phyloP scores from a whole-genome alignment of 2,329 filamentous ascomycete species.

The Cladosporium phlei region DNA sequence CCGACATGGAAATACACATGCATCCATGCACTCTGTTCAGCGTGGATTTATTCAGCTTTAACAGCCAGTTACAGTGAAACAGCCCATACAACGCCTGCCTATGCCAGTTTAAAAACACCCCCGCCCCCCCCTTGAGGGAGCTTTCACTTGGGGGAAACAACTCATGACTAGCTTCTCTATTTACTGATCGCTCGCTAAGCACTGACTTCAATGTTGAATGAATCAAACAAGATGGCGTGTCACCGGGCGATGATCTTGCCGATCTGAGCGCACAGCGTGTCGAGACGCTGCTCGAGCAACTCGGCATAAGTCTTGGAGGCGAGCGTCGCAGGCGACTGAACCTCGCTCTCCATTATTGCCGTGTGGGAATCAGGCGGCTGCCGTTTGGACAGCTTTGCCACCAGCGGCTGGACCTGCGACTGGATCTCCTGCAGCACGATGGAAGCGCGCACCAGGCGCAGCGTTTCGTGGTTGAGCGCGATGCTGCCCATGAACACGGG shows the following conservation, averaged over 20 bases:
- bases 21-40: no score
- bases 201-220: no score
- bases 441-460: constrained; percentile 14
- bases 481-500: constrained; percentile 18
- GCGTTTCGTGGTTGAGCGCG: constrained; percentile 14
- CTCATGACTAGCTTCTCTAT: no score
- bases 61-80: no score
- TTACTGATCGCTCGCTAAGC: no score
- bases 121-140: no score
- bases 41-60: no score
- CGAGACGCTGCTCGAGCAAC: neutral
- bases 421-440: constrained; percentile 9
- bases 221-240: no score
- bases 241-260: neutral
- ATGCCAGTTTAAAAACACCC: no score
- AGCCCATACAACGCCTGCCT: no score
- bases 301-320: neutral
- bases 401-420: neutral
- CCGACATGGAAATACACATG: no score
- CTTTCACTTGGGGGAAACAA: no score
- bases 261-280: neutral
- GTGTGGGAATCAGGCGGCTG: neutral
- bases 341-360: neutral
- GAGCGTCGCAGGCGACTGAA: neutral
- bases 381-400: neutral